Percentiles rank a stretch among this genome's conserved stretches.
Evolutionary conservation across 441 rosid species (phyloP).

Genomic region (Manihot esculenta): DNA sequence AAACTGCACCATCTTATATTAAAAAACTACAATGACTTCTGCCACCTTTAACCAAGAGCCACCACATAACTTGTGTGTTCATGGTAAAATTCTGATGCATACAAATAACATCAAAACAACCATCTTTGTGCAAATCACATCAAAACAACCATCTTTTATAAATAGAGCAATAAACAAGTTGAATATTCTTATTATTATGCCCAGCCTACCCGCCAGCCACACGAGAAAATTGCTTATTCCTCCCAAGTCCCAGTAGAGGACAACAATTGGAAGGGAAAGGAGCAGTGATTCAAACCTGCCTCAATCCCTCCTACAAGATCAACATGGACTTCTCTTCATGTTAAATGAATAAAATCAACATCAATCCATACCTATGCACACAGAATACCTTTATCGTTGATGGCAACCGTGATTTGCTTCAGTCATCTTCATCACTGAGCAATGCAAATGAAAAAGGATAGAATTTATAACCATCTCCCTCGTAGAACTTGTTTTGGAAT

Average conservation of each 20-base stretch:
- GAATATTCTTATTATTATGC: constrained; percentile 27
- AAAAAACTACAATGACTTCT: too few species aligned
- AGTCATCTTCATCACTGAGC: constrained; percentile 57
- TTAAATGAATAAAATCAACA: constrained; percentile 32
- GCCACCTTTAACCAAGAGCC: too few species aligned
- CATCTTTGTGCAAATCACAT: neutral
- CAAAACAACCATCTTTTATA: neutral
- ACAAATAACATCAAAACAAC: too few species aligned
- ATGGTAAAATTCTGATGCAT: too few species aligned
- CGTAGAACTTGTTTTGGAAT: constrained; percentile 90
- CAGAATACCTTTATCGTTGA: constrained; percentile 9
- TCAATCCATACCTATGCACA: constrained; percentile 29
- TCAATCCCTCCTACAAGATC: constrained; percentile 21
- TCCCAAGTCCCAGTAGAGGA: constrained; percentile 31
- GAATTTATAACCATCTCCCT: constrained; percentile 92
- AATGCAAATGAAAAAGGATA: constrained; percentile 66
- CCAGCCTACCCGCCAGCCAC: constrained; percentile 20
- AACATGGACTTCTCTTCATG: constrained; percentile 20
- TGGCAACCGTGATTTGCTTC: constrained; percentile 18
- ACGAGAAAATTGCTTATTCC: constrained; percentile 30
- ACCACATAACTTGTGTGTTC: too few species aligned
- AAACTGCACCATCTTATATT: too few species aligned
- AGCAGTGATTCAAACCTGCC: constrained; percentile 16
- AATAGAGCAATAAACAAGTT: constrained; percentile 20
- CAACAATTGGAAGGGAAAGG: constrained; percentile 26